Base-by-base conservation (phyloP, 495 filamentous ascomycete species). In the Penicillium bovifimosum region DNA sequence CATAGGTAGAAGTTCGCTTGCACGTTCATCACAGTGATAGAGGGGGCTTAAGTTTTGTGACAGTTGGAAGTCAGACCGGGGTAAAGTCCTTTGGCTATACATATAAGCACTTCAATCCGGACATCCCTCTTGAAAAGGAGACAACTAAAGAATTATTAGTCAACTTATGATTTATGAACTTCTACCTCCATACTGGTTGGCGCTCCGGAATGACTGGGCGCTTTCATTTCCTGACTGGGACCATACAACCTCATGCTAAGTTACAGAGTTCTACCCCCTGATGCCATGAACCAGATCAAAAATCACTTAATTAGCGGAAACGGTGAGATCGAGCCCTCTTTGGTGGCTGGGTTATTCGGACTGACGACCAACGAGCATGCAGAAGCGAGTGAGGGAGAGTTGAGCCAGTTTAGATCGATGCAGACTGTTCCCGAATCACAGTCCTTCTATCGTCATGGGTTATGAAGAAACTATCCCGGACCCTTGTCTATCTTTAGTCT, bases 81-180 rank as follows among this genome's bases (percentile, higher is more conserved):
- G 36, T 48, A 24, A 43, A 34, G 36, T 40, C 18, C 31, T 40
- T 28, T n/a, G 5, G 42, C 17, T 31, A 51, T 60, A 59, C 47
- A 50, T 55, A 65, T 53, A 47, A 51, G 52, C 51, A 49, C 20
- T 24, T 24, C 20, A 24, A 4, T 24, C 20, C 44, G 35, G 45
- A 53, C 41, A 50, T 27, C 5, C 20, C 2, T 24, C 36, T 27
- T 35, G 50, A 41, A 53, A 36, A 41, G 26, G 49, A 50, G 20
- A 24, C 20, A 24, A 24, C 2, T 24, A 24, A 24, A n/a, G 41
- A 13, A 31, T 5, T 9, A n/a, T n/a, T 35, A 64, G 67, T 47
- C 63, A 65, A 74, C n/a, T n/a, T n/a, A n/a, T n/a, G n/a, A n/a
- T n/a, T 72, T 66, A 24, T 36, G 57, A 65, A 69, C 68, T 36